These are phyloP conservation scores for Tuber melanosporum DNA, from an alignment of 495 filamentous ascomycete genomes.

Conservation along the genomic window DNA sequence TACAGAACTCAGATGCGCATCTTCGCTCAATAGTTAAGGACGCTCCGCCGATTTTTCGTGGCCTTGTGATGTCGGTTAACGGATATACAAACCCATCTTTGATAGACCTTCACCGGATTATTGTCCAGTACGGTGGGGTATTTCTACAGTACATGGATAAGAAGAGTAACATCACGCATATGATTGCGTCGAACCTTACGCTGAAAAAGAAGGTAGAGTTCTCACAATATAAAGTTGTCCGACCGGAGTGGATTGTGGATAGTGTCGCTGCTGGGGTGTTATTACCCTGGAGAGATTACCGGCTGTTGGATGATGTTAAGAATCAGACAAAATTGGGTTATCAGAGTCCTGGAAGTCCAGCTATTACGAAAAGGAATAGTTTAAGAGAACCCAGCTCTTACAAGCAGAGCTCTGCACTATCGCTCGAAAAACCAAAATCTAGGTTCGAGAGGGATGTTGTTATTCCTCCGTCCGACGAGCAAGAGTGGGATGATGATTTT, in stretches of 20 bases:
- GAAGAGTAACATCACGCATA: slow-evolving; percentile 89
- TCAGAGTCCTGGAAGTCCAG: neutral
- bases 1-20: slow-evolving; percentile 85
- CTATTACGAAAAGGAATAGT: neutral
- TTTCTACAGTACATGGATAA: slow-evolving; percentile 93
- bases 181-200: slow-evolving; percentile 82
- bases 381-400: neutral
- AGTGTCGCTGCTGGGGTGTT: slow-evolving; percentile 73
- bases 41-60: slow-evolving; percentile 79
- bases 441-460: slow-evolving; percentile 3
- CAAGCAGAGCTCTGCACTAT: neutral
- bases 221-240: slow-evolving; percentile 77
- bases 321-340: slow-evolving; percentile 52
- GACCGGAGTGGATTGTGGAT: slow-evolving; percentile 92
- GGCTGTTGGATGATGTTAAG: slow-evolving; percentile 70
- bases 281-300: slow-evolving; percentile 76
- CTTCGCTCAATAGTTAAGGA: slow-evolving; percentile 55
- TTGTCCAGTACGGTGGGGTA: slow-evolving; percentile 83
- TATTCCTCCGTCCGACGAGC: slow-evolving; percentile 23
- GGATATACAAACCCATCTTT: slow-evolving; percentile 90
- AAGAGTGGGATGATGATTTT: slow-evolving; percentile 14
- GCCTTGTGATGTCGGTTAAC: slow-evolving; percentile 80
- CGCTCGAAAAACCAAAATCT: neutral
- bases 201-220: slow-evolving; percentile 89
- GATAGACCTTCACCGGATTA: slow-evolving; percentile 74